Conservation (phyloP, 1,139 yeast genomes). For the Schwanniomyces etchellsii region DNA sequence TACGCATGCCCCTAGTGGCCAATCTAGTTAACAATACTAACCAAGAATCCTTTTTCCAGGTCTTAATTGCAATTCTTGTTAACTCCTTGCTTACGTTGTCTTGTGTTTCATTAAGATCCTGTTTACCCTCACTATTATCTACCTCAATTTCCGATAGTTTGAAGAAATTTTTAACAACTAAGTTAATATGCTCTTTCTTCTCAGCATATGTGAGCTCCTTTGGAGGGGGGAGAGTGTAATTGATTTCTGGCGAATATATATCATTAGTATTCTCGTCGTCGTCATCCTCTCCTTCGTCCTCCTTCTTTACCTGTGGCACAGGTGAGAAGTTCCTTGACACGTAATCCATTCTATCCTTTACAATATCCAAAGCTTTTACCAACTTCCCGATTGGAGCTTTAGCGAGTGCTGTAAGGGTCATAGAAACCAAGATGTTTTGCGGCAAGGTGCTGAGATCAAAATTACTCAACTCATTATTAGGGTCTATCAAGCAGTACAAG, state of each 20-base stretch:
- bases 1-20: slow-evolving; percentile 70
- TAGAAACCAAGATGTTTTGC: slow-evolving; percentile 54
- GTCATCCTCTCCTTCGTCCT: slow-evolving; percentile 20
- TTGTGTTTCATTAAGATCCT: slow-evolving; percentile 7
- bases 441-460: slow-evolving; percentile 72
- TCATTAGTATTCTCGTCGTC: slow-evolving; percentile 31
- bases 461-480: slow-evolving; percentile 51
- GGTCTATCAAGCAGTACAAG: slow-evolving; percentile 58
- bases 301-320: slow-evolving; percentile 4
- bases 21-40: slow-evolving; percentile 66
- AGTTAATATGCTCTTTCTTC: slow-evolving; percentile 46
- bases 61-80: slow-evolving; percentile 49
- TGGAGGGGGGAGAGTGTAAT: slow-evolving; percentile 58
- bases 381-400: slow-evolving; percentile 50
- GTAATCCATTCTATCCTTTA: slow-evolving; percentile 52
- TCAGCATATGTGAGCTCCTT: slow-evolving; percentile 39
- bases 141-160: slow-evolving; percentile 19
- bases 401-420: slow-evolving; percentile 60
- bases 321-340: slow-evolving; percentile 13
- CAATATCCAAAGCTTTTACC: slow-evolving; percentile 62
- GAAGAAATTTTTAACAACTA: slow-evolving; percentile 53
- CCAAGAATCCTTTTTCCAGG: slow-evolving; percentile 78
- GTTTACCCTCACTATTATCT: slow-evolving; percentile 9
- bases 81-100: slow-evolving; percentile 29
- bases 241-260: slow-evolving; percentile 35